Evolutionary conservation across 1,284 basidiomycete species (phyloP).

Genomic region (Anthracocystis setariae): DNA sequence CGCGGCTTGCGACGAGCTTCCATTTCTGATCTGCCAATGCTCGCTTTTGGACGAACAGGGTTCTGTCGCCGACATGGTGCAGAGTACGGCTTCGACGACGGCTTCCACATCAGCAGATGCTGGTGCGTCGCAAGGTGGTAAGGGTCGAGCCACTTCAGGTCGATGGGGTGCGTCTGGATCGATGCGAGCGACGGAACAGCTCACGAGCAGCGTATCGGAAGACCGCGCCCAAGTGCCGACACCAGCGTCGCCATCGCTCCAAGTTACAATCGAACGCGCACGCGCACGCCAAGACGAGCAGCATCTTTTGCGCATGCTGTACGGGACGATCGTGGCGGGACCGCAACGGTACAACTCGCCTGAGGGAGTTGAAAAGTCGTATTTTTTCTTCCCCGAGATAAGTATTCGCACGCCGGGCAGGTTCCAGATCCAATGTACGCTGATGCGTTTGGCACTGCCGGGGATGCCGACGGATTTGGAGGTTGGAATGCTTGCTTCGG

Average conservation of each 20-base stretch:
- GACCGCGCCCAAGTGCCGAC: not conserved
- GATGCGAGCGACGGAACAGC: slow-evolving; percentile 5
- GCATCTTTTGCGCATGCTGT: slow-evolving; percentile 44
- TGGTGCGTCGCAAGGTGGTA: slow-evolving; percentile 3
- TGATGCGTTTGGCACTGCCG: slow-evolving; percentile 45
- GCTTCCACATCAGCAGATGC: no score
- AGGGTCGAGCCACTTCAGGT: slow-evolving; percentile 17
- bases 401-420: slow-evolving; percentile 45
- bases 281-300: not conserved
- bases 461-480: slow-evolving; percentile 5
- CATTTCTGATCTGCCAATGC: slow-evolving; percentile 53
- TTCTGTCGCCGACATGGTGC: slow-evolving; percentile 35
- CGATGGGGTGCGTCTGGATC: slow-evolving; percentile 14
- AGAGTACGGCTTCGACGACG: not conserved
- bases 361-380: slow-evolving; percentile 12
- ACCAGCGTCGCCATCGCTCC: not conserved
- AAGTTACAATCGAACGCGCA: not conserved
- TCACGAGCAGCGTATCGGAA: slow-evolving; percentile 2
- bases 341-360: slow-evolving; percentile 25
- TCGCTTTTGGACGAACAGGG: slow-evolving; percentile 42
- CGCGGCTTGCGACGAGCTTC: slow-evolving; percentile 33
- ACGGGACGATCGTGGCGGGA: slow-evolving; percentile 48
- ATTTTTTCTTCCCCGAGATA: slow-evolving; percentile 58
- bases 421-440: slow-evolving; percentile 39
- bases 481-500: slow-evolving; percentile 17